These are phyloP conservation scores for Mariannaea sp. DNA, from an alignment of 2,329 filamentous ascomycete species.

Conservation along the genomic window DNA sequence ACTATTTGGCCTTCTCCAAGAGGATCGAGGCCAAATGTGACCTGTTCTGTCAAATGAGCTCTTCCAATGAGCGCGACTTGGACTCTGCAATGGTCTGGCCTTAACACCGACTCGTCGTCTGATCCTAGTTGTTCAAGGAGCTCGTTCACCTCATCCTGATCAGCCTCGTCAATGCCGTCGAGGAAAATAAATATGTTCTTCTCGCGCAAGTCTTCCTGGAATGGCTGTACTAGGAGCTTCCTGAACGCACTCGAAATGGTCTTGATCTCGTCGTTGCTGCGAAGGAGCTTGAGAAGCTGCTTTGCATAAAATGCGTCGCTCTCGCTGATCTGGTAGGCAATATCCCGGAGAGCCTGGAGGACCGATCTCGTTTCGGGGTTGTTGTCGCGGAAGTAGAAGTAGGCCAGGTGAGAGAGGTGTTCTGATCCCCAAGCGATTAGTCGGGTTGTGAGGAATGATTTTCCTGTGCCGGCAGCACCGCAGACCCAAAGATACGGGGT, in stretches of 20 bases:
- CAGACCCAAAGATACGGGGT: constrained; percentile 50
- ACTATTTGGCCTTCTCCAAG: constrained; percentile 39
- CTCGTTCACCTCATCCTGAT: constrained; percentile 43
- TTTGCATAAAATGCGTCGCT: constrained; percentile 52
- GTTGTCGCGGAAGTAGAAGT: constrained; percentile 56
- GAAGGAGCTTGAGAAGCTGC: constrained; percentile 42
- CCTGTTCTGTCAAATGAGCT: constrained; percentile 47
- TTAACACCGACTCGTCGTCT: constrained; percentile 27
- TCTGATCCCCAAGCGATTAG: constrained; percentile 48
- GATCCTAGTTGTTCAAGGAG: constrained; percentile 44
- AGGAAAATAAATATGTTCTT: constrained; percentile 50
- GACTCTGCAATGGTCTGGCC: constrained; percentile 32
- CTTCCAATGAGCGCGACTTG: constrained; percentile 50
- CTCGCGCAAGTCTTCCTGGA: constrained; percentile 39
- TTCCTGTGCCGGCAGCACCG: constrained; percentile 53
- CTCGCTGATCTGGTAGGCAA: constrained; percentile 54
- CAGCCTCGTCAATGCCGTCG: constrained; percentile 54
- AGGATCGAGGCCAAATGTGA: constrained; percentile 44
- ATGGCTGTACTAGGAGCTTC: constrained; percentile 47
- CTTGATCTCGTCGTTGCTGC: constrained; percentile 48
- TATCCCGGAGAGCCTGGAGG: constrained; percentile 50
- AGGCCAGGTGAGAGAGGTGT: constrained; percentile 45
- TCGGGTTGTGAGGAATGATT: constrained; percentile 51
- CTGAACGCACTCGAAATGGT: constrained; percentile 51
- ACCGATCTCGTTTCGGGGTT: constrained; percentile 52